Evolutionary conservation across 2,329 filamentous ascomycete species (phyloP).

Genomic region (Paecilomyces variotii): DNA sequence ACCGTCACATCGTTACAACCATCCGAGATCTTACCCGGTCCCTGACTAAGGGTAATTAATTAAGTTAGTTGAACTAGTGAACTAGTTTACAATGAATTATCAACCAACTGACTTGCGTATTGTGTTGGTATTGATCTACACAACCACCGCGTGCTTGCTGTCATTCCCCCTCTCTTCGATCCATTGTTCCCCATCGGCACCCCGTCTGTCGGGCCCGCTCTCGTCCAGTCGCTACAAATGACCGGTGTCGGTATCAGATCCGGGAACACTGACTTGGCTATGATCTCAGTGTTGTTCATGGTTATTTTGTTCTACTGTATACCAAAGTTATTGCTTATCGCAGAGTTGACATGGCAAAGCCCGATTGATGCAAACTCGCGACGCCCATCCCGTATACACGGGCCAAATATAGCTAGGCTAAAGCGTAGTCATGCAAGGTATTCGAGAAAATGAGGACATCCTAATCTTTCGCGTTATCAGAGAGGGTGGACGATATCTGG

Average conservation of each 20-base stretch:
- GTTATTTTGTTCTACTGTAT: not conserved
- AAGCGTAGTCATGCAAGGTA: not conserved
- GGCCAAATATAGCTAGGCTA: not conserved
- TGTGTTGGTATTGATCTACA: not conserved
- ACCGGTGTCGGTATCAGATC: not conserved
- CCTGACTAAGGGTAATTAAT: not conserved
- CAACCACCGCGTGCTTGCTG: not conserved
- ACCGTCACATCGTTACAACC: not conserved
- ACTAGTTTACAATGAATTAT: too few species aligned
- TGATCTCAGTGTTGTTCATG: not conserved
- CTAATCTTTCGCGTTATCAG: not conserved
- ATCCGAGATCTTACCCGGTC: not conserved
- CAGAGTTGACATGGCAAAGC: not conserved
- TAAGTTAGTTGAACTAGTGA: too few species aligned
- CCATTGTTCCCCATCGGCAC: not conserved
- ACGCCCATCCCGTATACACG: not conserved
- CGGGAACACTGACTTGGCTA: not conserved
- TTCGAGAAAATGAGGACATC: not conserved
- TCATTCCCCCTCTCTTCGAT: not conserved
- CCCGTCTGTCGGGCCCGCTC: not conserved
- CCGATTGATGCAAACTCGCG: not conserved
- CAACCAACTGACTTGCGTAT: too few species aligned
- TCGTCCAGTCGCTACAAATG: not conserved
- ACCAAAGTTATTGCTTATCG: not conserved
- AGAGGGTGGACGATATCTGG: not conserved